Percentiles rank a stretch among this genome's conserved stretches.
Evolutionary conservation across 2,329 filamentous ascomycete species (phyloP).

Genomic region (Alternaria postmessia): DNA sequence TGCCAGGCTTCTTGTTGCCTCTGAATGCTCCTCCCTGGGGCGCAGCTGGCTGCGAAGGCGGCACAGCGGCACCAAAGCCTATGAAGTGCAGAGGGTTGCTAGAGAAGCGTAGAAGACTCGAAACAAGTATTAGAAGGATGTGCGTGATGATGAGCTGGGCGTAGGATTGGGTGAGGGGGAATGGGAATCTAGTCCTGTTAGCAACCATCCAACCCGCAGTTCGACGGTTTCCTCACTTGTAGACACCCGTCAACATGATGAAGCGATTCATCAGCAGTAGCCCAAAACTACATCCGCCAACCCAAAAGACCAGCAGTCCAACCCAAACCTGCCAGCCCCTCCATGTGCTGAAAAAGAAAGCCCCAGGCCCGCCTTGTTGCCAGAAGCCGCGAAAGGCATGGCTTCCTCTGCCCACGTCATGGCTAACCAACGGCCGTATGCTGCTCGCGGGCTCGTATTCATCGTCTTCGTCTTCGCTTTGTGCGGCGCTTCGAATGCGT

Average conservation of each 20-base stretch:
- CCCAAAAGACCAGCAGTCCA: slow-evolving; percentile 58
- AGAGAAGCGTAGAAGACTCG: slow-evolving; percentile 58
- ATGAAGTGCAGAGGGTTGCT: slow-evolving; percentile 53
- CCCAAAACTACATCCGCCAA: slow-evolving; percentile 58
- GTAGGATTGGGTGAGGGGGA: slow-evolving; percentile 61
- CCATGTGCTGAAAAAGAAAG: slow-evolving; percentile 58
- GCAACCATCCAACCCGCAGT: slow-evolving; percentile 4
- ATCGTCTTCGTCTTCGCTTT: slow-evolving; percentile 60
- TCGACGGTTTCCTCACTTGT: slow-evolving; percentile 41
- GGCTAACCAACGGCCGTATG: slow-evolving; percentile 50
- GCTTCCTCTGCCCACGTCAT: slow-evolving; percentile 40
- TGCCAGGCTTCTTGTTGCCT: slow-evolving; percentile 33
- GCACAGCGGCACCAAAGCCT: slow-evolving; percentile 55
- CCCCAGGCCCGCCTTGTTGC: slow-evolving; percentile 57
- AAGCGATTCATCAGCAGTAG: slow-evolving; percentile 61
- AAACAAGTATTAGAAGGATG: slow-evolving; percentile 56
- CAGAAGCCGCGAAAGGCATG: slow-evolving; percentile 31
- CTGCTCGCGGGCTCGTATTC: slow-evolving; percentile 48
- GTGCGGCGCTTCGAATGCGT: slow-evolving; percentile 52
- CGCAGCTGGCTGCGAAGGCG: slow-evolving; percentile 52
- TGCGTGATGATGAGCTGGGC: slow-evolving; percentile 62
- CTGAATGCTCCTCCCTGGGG: slow-evolving; percentile 44
- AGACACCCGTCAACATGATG: slow-evolving; percentile 60
- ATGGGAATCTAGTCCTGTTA: slow-evolving; percentile 57
- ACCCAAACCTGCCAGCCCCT: slow-evolving; percentile 60